Evolutionary conservation across 306 rosid genomes (phyloP).

Genomic region (Vachellia collinsii): DNA sequence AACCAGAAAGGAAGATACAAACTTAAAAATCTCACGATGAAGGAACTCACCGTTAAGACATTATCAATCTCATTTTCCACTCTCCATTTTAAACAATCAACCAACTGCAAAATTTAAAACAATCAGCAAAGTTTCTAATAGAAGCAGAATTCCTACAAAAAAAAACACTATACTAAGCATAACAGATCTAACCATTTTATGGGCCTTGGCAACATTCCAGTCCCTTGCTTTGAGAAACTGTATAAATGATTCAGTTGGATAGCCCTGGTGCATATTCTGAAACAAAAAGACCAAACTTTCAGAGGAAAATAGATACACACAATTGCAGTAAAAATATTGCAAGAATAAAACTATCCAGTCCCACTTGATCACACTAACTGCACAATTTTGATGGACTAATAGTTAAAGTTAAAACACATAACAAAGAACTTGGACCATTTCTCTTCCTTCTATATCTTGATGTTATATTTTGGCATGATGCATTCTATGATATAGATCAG

Average conservation of each 20-base stretch:
- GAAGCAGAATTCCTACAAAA: slow-evolving; percentile 9
- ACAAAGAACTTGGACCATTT: neutral
- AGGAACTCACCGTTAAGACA: slow-evolving; percentile 74
- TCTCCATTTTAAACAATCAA: slow-evolving; percentile 91
- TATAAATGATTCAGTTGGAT: slow-evolving; percentile 59
- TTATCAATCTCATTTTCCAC: slow-evolving; percentile 79
- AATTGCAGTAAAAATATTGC: slow-evolving; percentile 2
- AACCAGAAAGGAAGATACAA: slow-evolving; percentile 9
- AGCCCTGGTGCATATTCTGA: slow-evolving; percentile 90
- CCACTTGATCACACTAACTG: slow-evolving; percentile 9
- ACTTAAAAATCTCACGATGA: slow-evolving; percentile 7
- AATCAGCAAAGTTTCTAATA: slow-evolving; percentile 35
- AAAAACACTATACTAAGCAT: neutral
- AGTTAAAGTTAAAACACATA: neutral
- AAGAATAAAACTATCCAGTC: neutral
- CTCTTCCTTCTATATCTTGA: neutral
- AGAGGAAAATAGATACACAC: slow-evolving; percentile 6
- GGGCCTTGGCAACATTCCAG: slow-evolving; percentile 80
- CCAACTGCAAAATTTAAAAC: slow-evolving; percentile 58
- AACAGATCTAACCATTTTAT: slow-evolving; percentile 66
- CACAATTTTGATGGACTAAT: neutral
- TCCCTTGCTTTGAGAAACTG: slow-evolving; percentile 97
- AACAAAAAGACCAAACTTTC: slow-evolving; percentile 34
- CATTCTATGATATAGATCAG: neutral
- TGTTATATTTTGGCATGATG: neutral